Evolutionary conservation across 176 grass and related monocot species (phyloP), one percentile per base, ranked within the genome.

Genomic region (Phragmites australis): DNA sequence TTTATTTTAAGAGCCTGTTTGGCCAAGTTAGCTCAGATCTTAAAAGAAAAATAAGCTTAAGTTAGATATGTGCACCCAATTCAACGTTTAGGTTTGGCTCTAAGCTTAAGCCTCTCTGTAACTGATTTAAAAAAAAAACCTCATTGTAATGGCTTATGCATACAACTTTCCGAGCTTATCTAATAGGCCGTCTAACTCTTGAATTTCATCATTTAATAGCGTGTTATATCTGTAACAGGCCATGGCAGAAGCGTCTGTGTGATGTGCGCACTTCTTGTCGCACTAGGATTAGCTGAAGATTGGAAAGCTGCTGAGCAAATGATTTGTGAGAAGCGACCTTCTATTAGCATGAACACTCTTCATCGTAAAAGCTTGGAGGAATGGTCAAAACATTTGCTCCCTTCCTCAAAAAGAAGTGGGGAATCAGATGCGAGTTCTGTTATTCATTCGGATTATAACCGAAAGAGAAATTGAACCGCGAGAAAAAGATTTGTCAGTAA

Each of bases 301-400:
- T 95, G 96, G 92, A 99, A 99, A 93, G 70, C 79, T 79, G 90
- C 96, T 72, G 92, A 95, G 56, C 84, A 93, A 83, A 91, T 95
- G 74, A 91, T 95, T 72, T 82, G 74, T 25, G 75, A 91, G 79
- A 99, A 95, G 76, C 82, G 92, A 49, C 86, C 90, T 76, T 95
- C 76, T 62, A 99, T 93, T 75, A 91, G 78, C 72, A 91, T 99
- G 93, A 99, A 99, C 82, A 58, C 77, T 76, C 84, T 93, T 67
- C 96, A 99, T 67, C 88, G 88, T 31, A 93, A 84, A 90, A 91
- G 82, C 50, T 82, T 99, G 83, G 90, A 93, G 72, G 93, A 95
- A 82, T 95, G 96, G 93, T 93, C 90, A 37, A 93, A 95, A 69
- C 88, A 91, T 78, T 78, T 91, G 58, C 71, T 91, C 58, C 62